These are phyloP conservation scores for Xylariaceae sp. DNA, from an alignment of 2,329 filamentous ascomycete genomes.

Conservation along the genomic window DNA sequence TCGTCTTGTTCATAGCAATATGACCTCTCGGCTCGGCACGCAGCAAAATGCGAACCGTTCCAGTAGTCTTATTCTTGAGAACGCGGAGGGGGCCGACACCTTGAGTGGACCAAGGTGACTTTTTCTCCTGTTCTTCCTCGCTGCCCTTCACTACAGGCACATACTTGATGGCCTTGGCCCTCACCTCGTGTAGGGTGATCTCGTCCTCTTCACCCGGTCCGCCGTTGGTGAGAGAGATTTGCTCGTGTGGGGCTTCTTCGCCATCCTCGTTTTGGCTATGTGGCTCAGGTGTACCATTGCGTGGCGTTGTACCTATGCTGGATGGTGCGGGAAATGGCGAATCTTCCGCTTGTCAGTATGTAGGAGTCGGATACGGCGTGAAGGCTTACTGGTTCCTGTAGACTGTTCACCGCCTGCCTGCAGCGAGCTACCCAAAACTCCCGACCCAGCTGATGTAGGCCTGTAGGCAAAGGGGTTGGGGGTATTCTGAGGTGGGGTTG, in stretches of 20 bases:
- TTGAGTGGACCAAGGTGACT: slow-evolving; percentile 67
- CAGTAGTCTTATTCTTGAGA: slow-evolving; percentile 72
- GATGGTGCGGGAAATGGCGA: slow-evolving; percentile 57
- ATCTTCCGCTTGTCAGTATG: slow-evolving; percentile 24
- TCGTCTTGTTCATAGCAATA: slow-evolving; percentile 70
- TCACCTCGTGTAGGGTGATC: slow-evolving; percentile 68
- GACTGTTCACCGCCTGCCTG: slow-evolving; percentile 41
- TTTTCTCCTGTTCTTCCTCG: slow-evolving; percentile 51
- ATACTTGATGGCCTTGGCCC: slow-evolving; percentile 70
- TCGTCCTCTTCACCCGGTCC: slow-evolving; percentile 75
- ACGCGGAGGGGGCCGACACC: slow-evolving; percentile 74
- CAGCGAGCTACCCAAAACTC: slow-evolving; percentile 28
- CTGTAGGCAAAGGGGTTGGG: slow-evolving; percentile 34
- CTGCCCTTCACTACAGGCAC: slow-evolving; percentile 48
- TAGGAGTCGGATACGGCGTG: background rate
- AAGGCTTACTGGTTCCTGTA: slow-evolving; percentile 47
- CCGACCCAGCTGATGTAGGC: slow-evolving; percentile 31
- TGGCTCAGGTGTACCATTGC: slow-evolving; percentile 61
- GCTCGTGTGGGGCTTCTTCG: slow-evolving; percentile 62
- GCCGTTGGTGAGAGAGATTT: slow-evolving; percentile 69
- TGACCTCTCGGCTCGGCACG: slow-evolving; percentile 76
- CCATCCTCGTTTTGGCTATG: slow-evolving; percentile 49
- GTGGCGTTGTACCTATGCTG: slow-evolving; percentile 63
- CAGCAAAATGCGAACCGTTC: slow-evolving; percentile 68
- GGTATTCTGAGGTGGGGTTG: slow-evolving; percentile 33